A percentile compares a stretch with the other conserved stretches of the same genome.
Evolutionary conservation across 305 asterid species (phyloP).

Genomic region (Rubia tinctorum): DNA sequence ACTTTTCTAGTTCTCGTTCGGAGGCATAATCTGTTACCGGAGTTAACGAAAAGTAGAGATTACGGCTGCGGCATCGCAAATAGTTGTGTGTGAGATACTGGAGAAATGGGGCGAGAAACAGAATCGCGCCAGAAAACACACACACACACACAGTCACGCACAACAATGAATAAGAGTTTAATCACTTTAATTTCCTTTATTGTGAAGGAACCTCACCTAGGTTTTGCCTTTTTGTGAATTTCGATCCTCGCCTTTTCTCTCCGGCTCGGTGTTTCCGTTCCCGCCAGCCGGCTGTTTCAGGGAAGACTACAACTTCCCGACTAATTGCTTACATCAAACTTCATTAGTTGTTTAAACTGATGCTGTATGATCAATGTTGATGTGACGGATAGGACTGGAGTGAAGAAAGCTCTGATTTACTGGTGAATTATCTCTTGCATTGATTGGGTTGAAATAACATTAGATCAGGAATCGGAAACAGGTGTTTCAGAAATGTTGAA

Average conservation of each 20-base stretch:
- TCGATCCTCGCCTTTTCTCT: background rate
- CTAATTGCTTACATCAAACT: too few species aligned
- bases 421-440: too few species aligned
- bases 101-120: conserved; percentile 6
- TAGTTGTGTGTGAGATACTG: too few species aligned
- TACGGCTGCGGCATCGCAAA: too few species aligned
- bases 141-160: background rate
- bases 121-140: background rate
- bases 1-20: too few species aligned
- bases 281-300: background rate
- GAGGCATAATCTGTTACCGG: too few species aligned
- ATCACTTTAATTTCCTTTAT: background rate
- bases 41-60: too few species aligned
- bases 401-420: too few species aligned
- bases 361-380: background rate
- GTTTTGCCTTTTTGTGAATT: background rate
- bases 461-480: too few species aligned
- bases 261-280: background rate
- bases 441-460: too few species aligned
- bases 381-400: too few species aligned
- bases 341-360: background rate
- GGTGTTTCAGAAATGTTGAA: too few species aligned
- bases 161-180: background rate
- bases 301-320: background rate
- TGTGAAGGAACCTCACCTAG: background rate